Evolutionary conservation across 352 stramenopile genomes (phyloP), one percentile per base, ranked within the genome.

Genomic region (Pythium aristosporum): DNA sequence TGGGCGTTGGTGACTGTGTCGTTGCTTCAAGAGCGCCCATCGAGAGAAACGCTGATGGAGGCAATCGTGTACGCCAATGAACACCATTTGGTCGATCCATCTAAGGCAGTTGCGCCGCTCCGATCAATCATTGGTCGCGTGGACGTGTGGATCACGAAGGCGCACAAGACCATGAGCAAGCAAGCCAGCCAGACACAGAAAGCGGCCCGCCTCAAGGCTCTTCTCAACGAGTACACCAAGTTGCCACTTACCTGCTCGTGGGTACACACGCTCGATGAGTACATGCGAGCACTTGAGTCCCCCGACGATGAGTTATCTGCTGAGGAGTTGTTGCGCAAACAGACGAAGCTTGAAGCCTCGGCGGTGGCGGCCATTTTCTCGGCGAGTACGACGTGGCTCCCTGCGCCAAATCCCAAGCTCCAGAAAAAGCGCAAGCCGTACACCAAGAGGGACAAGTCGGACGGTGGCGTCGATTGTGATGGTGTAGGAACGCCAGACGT

Each of bases 161-260:
- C 83, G 0, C 83, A 95, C 62, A 94, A 95, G 69, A 87, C 69
- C 23, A 71, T 96, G 57, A 72, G 72, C 1, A 96, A 93, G 65
- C 63, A 75, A 41, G 57, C 70, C 6, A 89, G 58, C 53, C 85
- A 82, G 57, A 63, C 77, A 18, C 86, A 93, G 46, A 84, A 83
- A 12, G 41, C 87, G 20, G 64, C 79, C 3, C 75, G 82, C 3
- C 60, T 94, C 46, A 92, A 93, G 52, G 56, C 77, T 28, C 65
- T 95, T 15, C 69, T 95, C 69, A 96, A 95, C 63, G 87, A 96
- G 58, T 96, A 96, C 71, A 89, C 85, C 32, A 96, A 96, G 68
- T 77, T 96, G 15, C 87, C 87, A 16, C 60, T 96, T 21, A 93
- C 87, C 13, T 93, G 73, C 50, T 53, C 82, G 13, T 77, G 70